Evolutionary conservation across 371 early-diverging fungal genomes (phyloP), one percentile per base, ranked within the genome.

Genomic region (Basidiobolus meristosporus): DNA sequence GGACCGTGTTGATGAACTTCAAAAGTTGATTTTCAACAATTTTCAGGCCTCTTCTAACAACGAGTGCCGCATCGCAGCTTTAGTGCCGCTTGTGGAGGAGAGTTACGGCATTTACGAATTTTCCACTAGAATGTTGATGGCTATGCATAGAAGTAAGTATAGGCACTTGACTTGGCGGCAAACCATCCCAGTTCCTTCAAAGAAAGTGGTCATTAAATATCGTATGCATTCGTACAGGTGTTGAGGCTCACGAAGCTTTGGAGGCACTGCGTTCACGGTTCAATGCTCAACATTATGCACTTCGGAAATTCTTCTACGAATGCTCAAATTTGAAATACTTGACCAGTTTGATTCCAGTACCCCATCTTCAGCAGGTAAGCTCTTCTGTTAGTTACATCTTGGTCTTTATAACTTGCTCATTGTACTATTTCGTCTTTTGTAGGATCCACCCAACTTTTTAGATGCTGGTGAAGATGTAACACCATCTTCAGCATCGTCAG

Each of bases 1-100:
- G 51, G 87, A 88, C 41, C 78, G 77, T 42, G 76, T 92, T 38
- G 91, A 96, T 45, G 59, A 70, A 44, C 81, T 96, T 59, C 90
- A 90, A 49, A 82, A 82, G 48, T 65, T 70, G 2, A 77, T 96
- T 7, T 89, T 96, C 53, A 56, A 57, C 26, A 73, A 77, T 52
- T 81, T 96, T 57, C 77, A 83, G 28, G 70, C 76, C 12, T 68
- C 73, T 1, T 78, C 86, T 40, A 82, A 80, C 54, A 91, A 92
- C 43, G 95, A 96, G 54, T 90, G 90, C 51, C 79, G 89, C 23
- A 90, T 96, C 47, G 76, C 91, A n/a, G 78, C 92, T 15, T 68
- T 97, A 34, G 90, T 97, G 14, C 98, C 98, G 15, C 65, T 97
- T 37, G 88, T 97, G 3, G 95, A 97, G 53, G 98, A 97, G 51